Percentiles rank a stretch among this genome's conserved stretches.
phyloP scores from a whole-genome alignment of 768 basidiomycete species.

The Leccinum rimulosum region DNA sequence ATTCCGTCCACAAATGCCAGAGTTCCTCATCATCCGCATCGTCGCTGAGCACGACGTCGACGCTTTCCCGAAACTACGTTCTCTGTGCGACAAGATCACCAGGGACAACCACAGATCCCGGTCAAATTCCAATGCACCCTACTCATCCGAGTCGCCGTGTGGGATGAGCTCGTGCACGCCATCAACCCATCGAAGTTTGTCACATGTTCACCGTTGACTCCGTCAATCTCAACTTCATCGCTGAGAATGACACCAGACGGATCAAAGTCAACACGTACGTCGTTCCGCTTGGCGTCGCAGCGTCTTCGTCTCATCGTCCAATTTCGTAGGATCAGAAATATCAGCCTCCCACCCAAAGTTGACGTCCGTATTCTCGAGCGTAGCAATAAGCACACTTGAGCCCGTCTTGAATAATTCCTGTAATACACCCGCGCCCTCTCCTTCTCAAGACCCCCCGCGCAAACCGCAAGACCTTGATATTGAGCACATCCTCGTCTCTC shows the following conservation, averaged over 20 bases:
- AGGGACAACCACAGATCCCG: conserved; percentile 28
- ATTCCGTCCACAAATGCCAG: background rate
- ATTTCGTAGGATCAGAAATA: conserved; percentile 63
- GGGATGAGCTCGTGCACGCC: conserved; percentile 62
- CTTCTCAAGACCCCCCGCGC: too few species aligned
- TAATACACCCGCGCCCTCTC: too few species aligned
- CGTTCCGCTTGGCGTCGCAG: background rate
- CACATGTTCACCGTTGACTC: conserved; percentile 41
- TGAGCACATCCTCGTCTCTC: too few species aligned
- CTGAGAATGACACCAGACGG: conserved; percentile 73
- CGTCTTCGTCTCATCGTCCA: background rate
- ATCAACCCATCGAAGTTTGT: conserved; percentile 55
- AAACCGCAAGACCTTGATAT: too few species aligned
- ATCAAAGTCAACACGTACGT: conserved; percentile 94
- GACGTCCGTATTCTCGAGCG: too few species aligned
- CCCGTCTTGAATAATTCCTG: too few species aligned
- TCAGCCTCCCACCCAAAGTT: too few species aligned
- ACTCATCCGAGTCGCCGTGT: conserved; percentile 65
- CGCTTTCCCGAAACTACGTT: conserved; percentile 38
- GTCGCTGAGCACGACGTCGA: conserved; percentile 8
- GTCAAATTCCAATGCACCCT: conserved; percentile 65
- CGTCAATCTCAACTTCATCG: conserved; percentile 80
- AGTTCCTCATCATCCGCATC: conserved; percentile 34
- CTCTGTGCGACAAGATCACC: conserved; percentile 43
- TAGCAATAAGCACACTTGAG: too few species aligned